Evolutionary conservation across 176 grass and related monocot genomes (phyloP).

Genomic region (Zizania latifolia): DNA sequence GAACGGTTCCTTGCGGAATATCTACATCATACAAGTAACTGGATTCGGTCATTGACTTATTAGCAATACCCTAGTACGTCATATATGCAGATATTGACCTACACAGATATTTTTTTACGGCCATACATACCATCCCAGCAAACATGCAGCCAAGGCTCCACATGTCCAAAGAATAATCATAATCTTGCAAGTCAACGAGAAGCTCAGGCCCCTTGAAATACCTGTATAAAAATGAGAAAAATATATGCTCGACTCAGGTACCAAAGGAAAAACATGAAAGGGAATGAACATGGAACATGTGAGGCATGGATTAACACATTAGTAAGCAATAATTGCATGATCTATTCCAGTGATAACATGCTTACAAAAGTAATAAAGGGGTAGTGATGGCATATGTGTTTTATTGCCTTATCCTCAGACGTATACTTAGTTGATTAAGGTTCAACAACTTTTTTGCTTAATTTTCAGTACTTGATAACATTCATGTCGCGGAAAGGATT

Average conservation of each 20-base stretch:
- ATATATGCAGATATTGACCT: slow-evolving; percentile 1
- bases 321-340: neutral
- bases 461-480: neutral
- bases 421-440: neutral
- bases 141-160: slow-evolving; percentile 99
- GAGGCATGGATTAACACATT: neutral
- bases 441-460: neutral
- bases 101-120: neutral
- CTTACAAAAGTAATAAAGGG: neutral
- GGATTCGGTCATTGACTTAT: slow-evolving; percentile 1
- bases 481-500: neutral
- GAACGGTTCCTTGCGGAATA: slow-evolving; percentile 99
- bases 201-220: slow-evolving; percentile 97
- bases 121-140: slow-evolving; percentile 86
- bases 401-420: neutral
- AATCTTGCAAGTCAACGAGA: slow-evolving; percentile 93
- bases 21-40: slow-evolving; percentile 49
- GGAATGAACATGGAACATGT: slow-evolving; percentile 3
- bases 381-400: neutral
- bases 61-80: neutral
- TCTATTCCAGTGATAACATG: neutral
- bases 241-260: slow-evolving; percentile 5
- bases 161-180: slow-evolving; percentile 92
- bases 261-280: neutral
- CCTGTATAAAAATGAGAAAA: slow-evolving; percentile 30